Evolutionary conservation across 1,284 basidiomycete genomes (phyloP).

Genomic region (Irpex lacteus): DNA sequence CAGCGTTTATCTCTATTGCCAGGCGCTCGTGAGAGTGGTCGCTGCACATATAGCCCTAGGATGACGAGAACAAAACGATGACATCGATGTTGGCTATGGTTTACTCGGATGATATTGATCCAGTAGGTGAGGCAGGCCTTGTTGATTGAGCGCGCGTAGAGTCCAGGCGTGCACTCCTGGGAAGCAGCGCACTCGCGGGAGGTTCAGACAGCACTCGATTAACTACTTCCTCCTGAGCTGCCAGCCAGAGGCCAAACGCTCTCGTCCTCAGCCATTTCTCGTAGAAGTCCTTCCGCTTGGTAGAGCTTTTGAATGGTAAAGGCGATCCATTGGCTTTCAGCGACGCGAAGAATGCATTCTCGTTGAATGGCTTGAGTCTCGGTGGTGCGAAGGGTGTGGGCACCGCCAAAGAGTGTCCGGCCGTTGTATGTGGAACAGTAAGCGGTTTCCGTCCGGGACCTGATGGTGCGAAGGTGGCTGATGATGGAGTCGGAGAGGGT

Average conservation of each 20-base stretch:
- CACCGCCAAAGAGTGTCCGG: not conserved
- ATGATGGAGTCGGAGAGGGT: slow-evolving; percentile 5
- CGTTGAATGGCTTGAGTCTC: slow-evolving; percentile 78
- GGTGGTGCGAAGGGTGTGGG: not conserved
- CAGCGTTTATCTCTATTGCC: no score
- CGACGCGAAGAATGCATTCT: slow-evolving; percentile 76
- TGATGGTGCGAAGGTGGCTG: slow-evolving; percentile 6
- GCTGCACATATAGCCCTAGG: no score
- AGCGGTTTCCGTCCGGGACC: slow-evolving; percentile 2
- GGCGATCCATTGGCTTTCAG: slow-evolving; percentile 78
- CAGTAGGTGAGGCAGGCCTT: not conserved
- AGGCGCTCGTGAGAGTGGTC: no score
- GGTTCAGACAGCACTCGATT: slow-evolving; percentile 41
- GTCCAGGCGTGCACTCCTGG: not conserved
- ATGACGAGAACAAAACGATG: no score
- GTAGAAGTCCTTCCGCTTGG: slow-evolving; percentile 69
- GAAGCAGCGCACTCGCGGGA: not conserved
- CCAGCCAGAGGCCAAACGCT: slow-evolving; percentile 75
- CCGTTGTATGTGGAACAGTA: slow-evolving; percentile 5
- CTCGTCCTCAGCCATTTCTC: slow-evolving; percentile 70
- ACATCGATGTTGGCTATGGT: no score
- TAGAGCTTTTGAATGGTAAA: slow-evolving; percentile 69
- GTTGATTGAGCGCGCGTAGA: not conserved
- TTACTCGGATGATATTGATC: not conserved
- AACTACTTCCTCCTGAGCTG: slow-evolving; percentile 69